Evolutionary conservation across 441 rosid genomes (phyloP).

Genomic region (Pelargonium fulgidum): DNA sequence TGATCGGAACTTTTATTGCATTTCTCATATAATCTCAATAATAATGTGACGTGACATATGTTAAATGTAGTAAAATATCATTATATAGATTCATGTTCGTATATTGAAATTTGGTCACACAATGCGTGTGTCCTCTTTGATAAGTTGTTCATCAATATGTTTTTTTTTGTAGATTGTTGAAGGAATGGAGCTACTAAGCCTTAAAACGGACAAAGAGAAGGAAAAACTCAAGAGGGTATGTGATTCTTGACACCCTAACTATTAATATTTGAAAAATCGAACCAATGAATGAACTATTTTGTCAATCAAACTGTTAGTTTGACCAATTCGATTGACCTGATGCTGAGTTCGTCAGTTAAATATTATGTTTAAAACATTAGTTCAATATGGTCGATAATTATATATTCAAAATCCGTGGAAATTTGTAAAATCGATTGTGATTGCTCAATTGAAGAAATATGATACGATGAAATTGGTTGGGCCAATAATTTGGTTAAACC

Average conservation of each 20-base stretch:
- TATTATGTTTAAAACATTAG: too few relatives aligned
- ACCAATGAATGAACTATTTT: background rate
- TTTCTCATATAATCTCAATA: background rate
- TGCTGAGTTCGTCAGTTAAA: too few relatives aligned
- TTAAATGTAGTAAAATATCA: background rate
- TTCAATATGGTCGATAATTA: too few relatives aligned
- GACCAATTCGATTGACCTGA: background rate
- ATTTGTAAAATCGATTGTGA: too few relatives aligned
- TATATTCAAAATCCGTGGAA: too few relatives aligned
- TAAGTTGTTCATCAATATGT: background rate
- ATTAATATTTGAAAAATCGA: background rate
- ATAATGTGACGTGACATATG: too few relatives aligned
- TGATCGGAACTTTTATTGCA: background rate
- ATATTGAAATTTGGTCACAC: background rate
- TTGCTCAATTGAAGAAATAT: too few relatives aligned
- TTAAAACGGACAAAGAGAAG: conserved; percentile 68
- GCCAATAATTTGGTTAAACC: too few relatives aligned
- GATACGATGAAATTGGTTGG: too few relatives aligned
- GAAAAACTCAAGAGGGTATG: conserved; percentile 59
- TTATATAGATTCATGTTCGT: background rate
- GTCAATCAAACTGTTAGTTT: too few relatives aligned
- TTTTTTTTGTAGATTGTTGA: conserved; percentile 44
- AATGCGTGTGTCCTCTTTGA: background rate
- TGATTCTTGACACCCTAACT: background rate
- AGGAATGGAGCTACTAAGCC: conserved; percentile 73